These are phyloP conservation scores for Magnolia kwangsiensis DNA, from an alignment of 164 flowering plant species.

Conservation along the genomic window DNA sequence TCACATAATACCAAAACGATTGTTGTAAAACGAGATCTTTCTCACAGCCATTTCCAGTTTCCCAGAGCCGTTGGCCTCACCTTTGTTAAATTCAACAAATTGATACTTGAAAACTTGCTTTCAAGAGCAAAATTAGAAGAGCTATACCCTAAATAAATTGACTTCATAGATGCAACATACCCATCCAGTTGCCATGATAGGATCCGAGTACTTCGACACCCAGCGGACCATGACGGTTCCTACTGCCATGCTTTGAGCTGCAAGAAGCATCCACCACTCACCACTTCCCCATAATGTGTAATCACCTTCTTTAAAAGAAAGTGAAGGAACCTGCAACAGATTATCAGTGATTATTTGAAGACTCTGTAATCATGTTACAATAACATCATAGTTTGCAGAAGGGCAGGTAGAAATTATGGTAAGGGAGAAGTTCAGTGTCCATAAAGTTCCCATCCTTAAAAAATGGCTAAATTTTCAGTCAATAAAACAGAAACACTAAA, in stretches of 20 bases:
- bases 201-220: constrained; percentile 93
- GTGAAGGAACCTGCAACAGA: constrained; percentile 62
- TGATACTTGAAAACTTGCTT: not conserved
- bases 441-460: not conserved
- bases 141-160: not conserved
- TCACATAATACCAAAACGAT: no score
- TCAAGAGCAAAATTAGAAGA: not conserved
- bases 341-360: not conserved
- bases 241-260: constrained; percentile 99
- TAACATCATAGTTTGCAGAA: not conserved
- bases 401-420: not conserved
- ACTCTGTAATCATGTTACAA: not conserved
- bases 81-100: not conserved
- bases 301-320: constrained; percentile 39
- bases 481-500: not conserved
- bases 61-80: no score
- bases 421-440: not conserved
- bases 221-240: constrained; percentile 99
- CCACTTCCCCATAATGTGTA: constrained; percentile 93
- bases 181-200: constrained; percentile 99
- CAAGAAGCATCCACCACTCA: constrained; percentile 99
- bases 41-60: no score
- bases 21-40: no score
- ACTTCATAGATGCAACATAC: constrained; percentile 34
- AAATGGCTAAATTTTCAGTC: not conserved